Percentiles rank a stretch among this genome's conserved stretches.
Evolutionary conservation across 441 rosid genomes (phyloP).

Genomic region (Populus tomentosa): DNA sequence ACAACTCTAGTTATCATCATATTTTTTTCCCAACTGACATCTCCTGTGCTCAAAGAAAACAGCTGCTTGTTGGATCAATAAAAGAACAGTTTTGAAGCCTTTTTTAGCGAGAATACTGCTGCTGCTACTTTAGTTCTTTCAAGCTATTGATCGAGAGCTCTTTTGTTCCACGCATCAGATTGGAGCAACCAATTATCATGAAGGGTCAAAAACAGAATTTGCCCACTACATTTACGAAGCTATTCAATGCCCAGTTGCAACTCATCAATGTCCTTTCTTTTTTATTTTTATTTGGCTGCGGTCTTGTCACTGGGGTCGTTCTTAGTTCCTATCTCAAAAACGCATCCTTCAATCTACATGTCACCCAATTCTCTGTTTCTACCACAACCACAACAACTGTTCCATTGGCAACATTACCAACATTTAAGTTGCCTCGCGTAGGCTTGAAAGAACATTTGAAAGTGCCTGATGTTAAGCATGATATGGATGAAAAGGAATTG

Average conservation of each 20-base stretch:
- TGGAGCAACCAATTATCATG: background rate
- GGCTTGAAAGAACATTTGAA: slow-evolving; percentile 33
- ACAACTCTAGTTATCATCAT: no score
- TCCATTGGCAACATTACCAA: background rate
- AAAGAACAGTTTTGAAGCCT: background rate
- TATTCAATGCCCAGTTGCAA: background rate
- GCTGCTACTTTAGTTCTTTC: background rate
- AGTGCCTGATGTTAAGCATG: slow-evolving; percentile 34
- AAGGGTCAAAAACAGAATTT: background rate
- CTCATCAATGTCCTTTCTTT: background rate
- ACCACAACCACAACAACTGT: background rate
- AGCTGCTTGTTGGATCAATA: background rate
- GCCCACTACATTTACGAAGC: background rate
- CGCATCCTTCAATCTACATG: background rate
- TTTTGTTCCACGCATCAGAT: background rate
- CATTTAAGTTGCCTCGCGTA: background rate
- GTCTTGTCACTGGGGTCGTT: background rate
- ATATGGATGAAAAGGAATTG: slow-evolving; percentile 45
- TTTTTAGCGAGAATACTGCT: background rate
- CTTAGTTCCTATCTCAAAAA: background rate
- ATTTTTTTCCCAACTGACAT: no score
- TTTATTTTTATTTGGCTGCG: background rate
- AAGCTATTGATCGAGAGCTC: background rate
- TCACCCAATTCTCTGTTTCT: background rate
- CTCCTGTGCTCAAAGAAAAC: background rate